Percentiles rank a stretch among this genome's conserved stretches.
phyloP scores from a whole-genome alignment of 345 rosid genomes.

The Zanthoxylum bungeanum region DNA sequence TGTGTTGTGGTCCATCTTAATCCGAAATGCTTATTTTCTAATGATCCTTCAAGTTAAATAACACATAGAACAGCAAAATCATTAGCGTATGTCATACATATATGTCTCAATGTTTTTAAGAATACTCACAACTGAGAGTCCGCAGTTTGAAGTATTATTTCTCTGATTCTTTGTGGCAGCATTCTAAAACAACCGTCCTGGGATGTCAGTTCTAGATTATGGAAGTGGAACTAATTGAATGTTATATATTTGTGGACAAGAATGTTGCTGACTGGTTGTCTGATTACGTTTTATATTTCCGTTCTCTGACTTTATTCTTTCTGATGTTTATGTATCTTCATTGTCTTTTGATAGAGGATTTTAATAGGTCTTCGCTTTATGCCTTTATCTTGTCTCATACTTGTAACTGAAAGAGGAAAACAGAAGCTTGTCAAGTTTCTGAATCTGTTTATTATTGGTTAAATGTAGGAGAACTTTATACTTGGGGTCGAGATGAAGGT shows the following conservation, averaged over 20 bases:
- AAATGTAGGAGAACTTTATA: constrained; percentile 67
- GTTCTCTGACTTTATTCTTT: neutral
- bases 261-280: neutral
- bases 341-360: neutral
- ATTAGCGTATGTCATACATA: neutral
- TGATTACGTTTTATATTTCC: neutral
- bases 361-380: neutral
- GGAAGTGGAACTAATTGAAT: neutral
- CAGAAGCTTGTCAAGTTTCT: neutral
- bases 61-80: neutral
- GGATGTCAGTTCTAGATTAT: neutral
- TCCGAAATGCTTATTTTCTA: neutral
- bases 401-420: neutral
- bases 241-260: neutral
- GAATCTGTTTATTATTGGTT: constrained; percentile 10
- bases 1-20: neutral
- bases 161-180: neutral
- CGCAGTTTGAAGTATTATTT: neutral
- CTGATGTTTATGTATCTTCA: neutral
- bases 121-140: neutral
- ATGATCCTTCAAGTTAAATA: neutral
- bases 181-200: neutral
- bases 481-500: constrained; percentile 96
- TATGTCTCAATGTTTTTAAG: neutral
- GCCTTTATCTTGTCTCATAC: neutral